Conservation (phyloP, 176 grass and related monocot species). For the Musa beccarii region DNA sequence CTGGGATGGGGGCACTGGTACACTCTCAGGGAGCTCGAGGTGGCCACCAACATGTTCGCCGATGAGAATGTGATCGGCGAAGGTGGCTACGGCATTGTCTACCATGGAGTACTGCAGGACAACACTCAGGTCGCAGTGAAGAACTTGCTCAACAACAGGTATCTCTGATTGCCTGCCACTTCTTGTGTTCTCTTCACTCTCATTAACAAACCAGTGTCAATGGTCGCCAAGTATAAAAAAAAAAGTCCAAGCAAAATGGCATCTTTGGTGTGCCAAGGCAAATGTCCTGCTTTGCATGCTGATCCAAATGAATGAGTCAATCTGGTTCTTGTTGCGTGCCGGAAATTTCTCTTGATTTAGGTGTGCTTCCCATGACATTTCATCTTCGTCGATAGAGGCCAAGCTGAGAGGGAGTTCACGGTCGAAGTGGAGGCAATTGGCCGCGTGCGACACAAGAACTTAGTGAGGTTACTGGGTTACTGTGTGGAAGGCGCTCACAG, state of each 20-base stretch:
- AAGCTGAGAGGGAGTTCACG: conserved; percentile 15
- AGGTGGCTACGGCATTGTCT: conserved; percentile 91
- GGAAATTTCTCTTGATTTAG: not conserved
- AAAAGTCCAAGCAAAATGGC: not conserved
- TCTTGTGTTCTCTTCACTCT: not conserved
- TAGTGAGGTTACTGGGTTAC: conserved; percentile 6
- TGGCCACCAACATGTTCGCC: conserved; percentile 57
- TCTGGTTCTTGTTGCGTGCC: not conserved
- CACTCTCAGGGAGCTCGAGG: conserved; percentile 85
- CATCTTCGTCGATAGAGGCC: not conserved
- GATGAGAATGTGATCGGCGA: conserved; percentile 89
- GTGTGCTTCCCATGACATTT: not conserved
- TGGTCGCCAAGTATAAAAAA: not conserved
- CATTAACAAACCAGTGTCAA: not conserved
- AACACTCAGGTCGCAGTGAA: conserved; percentile 67
- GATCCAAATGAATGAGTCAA: not conserved
- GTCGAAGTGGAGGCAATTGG: conserved; percentile 7
- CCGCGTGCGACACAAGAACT: conserved; percentile 7
- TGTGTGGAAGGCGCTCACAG: conserved; percentile 14
- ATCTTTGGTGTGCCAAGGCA: not conserved
- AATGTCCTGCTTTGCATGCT: not conserved
- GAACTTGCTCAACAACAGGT: conserved; percentile 91
- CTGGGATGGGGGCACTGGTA: conserved; percentile 97
- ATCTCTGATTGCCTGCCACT: not conserved
- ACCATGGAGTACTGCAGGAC: conserved; percentile 60